Evolutionary conservation across 306 rosid species (phyloP), one percentile per base, ranked within the genome.

Genomic region (Prunus mume): DNA sequence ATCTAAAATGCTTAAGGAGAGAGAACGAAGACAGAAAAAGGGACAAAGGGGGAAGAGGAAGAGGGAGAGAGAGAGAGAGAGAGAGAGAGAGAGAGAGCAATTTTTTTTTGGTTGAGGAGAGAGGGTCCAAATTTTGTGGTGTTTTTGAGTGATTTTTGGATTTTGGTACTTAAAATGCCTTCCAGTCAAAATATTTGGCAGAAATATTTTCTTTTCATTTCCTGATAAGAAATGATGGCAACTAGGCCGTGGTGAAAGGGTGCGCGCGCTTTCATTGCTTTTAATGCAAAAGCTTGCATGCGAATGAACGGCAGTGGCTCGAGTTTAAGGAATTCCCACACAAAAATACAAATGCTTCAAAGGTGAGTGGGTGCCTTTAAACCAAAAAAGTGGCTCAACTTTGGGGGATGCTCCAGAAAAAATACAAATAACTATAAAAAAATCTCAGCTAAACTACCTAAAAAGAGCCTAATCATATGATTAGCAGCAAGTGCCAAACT

Each of bases 241-340:
- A 55, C 17, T 22, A 2, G 28, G 46, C 22, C 19, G 25, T 5
- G 74, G 30, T 5, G 14, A 49, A 55, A 72, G 51, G 13, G 0
- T 6, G 15, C 24, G 50, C 58, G 17, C 56, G 22, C 25, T 73
- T 73, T 66, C 51, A 12, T 68, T 60, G n/a, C 71, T 82, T 61
- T 61, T 41, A 3, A 73, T 50, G 61, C 52, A 73, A 72, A 55
- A 73, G 54, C 9, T 7, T 25, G 41, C 76, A 62, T 28, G 68
- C 22, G 5, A 45, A 30, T 51, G 46, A 5, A 43, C 18, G 25
- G 9, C 0, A 58, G 28, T 24, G 32, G 32, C 2, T 58, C 32
- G 24, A 46, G 72, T 51, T 47, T 15, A 28, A 50, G 27, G 12
- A 54, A 32, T 2, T 19, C 19, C 65, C 28, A 11, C 34, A 24